phyloP scores from a whole-genome alignment of 208 protist species.

The Trypanosomatidae sp. region DNA sequence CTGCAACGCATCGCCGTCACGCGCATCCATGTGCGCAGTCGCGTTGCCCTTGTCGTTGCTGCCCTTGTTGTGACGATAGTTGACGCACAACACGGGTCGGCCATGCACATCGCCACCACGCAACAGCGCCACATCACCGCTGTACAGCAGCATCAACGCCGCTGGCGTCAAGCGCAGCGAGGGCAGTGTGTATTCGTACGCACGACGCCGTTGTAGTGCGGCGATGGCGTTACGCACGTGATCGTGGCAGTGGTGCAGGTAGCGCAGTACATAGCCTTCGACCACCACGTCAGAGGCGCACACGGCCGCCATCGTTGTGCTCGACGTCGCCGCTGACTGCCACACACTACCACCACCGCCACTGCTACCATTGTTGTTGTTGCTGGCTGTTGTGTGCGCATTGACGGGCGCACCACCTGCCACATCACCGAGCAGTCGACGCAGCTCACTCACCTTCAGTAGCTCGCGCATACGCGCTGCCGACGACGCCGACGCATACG shows the following conservation, averaged over 20 bases:
- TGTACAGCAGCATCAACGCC: slow-evolving; percentile 27
- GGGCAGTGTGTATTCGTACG: slow-evolving; percentile 36
- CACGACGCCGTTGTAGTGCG: slow-evolving; percentile 38
- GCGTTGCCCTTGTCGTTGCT: slow-evolving; percentile 17
- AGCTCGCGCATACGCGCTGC: too few species aligned
- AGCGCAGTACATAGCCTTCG: slow-evolving; percentile 52
- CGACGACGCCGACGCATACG: too few species aligned
- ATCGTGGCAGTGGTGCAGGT: slow-evolving; percentile 25
- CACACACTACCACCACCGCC: too few species aligned
- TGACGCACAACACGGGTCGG: slow-evolving; percentile 40
- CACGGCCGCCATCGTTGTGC: too few species aligned
- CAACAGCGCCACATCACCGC: slow-evolving; percentile 31
- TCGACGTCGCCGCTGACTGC: too few species aligned
- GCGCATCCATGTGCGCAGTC: slow-evolving; percentile 14
- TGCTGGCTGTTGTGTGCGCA: too few species aligned
- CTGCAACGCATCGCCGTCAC: slow-evolving; percentile 41
- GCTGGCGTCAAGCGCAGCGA: slow-evolving; percentile 36
- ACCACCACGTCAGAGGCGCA: too few species aligned
- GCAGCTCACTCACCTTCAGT: too few species aligned
- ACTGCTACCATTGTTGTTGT: too few species aligned
- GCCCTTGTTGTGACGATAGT: too few species aligned
- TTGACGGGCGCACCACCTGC: too few species aligned
- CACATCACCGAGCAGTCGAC: too few species aligned
- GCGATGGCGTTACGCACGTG: slow-evolving; percentile 25
- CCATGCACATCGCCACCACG: slow-evolving; percentile 18